Evolutionary conservation across 1,284 basidiomycete species (phyloP), one percentile per base, ranked within the genome.

Genomic region (Wallemia hederae): DNA sequence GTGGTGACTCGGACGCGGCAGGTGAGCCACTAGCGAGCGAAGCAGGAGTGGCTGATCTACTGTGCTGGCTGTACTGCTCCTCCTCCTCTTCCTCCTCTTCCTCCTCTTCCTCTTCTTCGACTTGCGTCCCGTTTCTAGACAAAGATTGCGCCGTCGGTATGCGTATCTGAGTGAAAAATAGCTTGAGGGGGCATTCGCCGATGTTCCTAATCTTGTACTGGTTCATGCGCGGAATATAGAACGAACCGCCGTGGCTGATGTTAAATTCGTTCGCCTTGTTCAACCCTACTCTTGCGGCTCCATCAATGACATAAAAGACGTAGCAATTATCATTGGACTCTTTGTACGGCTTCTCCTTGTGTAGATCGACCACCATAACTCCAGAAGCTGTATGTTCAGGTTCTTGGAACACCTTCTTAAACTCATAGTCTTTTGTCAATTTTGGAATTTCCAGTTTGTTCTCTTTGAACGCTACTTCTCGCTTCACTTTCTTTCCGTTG

Each of bases 341-440:
- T 70, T 97, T 98, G 60, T 77, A 80, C 1, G 87, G 85, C 71
- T 98, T 98, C 63, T 78, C 74, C 24, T 78, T 78, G 1, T 78
- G 75, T 0, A 82, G 78, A 2, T 87, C 86, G 39, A 98, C 82
- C 59, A 80, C 75, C 31, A 97, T 75, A 61, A 89, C 78, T 0
- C 94, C 94, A 19, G 87, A 82, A 0, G 91, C 91, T 66, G 94
- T 81, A 68, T 87, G 91, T 59, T 86, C 81, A 59, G 80, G 83
- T 64, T 96, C 89, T n/a, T 82, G 81, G 69, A 94, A 94, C n/a
- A 92, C 78, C 71, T 92, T 94, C 68, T 94, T 83, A 69, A 90
- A 98, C 27, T 74, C 74, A 78, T 91, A 98, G 24, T 77, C 75
- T 56, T 76, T 76, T 17, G 76, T 77, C 1, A 79, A 75, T 11